A percentile compares a stretch with the other conserved stretches of the same genome.
These are phyloP conservation scores for Phytophthora boehmeriae DNA, from an alignment of 352 stramenopile genomes.

Conservation along the genomic window DNA sequence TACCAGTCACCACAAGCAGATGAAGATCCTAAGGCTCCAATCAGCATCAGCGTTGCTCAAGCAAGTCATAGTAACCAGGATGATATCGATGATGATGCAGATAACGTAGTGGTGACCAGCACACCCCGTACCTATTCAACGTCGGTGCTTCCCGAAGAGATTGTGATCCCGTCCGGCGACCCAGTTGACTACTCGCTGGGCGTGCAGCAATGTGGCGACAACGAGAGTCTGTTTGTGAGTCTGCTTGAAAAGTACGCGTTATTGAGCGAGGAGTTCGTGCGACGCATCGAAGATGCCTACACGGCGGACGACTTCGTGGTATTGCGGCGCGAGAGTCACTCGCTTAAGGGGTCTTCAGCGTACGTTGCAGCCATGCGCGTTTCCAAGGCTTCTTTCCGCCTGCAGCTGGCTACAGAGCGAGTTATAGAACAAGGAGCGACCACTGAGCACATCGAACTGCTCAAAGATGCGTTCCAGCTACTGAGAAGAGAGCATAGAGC, in stretches of 20 bases:
- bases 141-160: constrained; percentile 61
- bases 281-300: constrained; percentile 73
- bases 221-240: constrained; percentile 84
- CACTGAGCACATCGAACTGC: constrained; percentile 34
- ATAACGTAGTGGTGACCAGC: constrained; percentile 32
- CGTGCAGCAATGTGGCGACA: constrained; percentile 82
- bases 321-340: constrained; percentile 79
- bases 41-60: constrained; percentile 8
- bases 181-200: constrained; percentile 81
- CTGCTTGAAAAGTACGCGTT: constrained; percentile 82
- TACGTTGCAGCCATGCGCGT: constrained; percentile 86
- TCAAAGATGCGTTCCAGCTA: constrained; percentile 58
- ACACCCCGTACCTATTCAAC: constrained; percentile 51
- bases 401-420: constrained; percentile 78
- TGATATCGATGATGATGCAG: constrained; percentile 24
- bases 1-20: constrained; percentile 21
- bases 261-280: constrained; percentile 78
- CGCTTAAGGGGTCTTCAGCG: constrained; percentile 86
- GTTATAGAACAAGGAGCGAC: constrained; percentile 66
- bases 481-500: constrained; percentile 79
- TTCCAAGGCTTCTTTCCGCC: constrained; percentile 80
- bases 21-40: background rate
- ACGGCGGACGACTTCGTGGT: constrained; percentile 57
- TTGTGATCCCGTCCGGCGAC: constrained; percentile 78
- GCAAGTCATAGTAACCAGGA: constrained; percentile 26